These are phyloP conservation scores for Erucastrum elatum DNA, from an alignment of 345 rosid genomes.

Conservation along the genomic window DNA sequence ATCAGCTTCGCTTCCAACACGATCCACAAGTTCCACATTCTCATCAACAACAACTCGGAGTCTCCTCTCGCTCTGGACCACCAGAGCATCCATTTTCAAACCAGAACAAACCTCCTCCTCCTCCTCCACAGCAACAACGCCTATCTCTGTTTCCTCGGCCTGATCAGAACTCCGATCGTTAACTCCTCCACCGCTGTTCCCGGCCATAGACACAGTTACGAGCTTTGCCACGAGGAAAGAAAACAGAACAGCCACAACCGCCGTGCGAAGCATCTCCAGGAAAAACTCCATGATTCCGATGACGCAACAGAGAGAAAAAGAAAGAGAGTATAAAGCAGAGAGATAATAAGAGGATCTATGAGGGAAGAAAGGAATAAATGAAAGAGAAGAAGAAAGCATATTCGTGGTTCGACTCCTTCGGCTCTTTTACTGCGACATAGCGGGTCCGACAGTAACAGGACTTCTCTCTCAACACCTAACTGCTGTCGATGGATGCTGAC, in stretches of 20 bases:
- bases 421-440: neutral
- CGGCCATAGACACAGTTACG: slow-evolving; percentile 48
- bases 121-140: slow-evolving; percentile 30
- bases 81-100: slow-evolving; percentile 40
- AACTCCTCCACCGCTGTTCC: neutral
- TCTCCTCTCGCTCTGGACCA: slow-evolving; percentile 33
- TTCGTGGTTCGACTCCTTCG: slow-evolving; percentile 33
- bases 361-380: neutral
- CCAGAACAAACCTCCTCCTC: slow-evolving; percentile 42
- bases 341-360: neutral
- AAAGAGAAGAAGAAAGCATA: slow-evolving; percentile 54
- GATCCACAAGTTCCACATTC: slow-evolving; percentile 42
- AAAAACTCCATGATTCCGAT: slow-evolving; percentile 59
- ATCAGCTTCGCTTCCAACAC: slow-evolving; percentile 36
- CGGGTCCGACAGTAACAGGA: slow-evolving; percentile 17
- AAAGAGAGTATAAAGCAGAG: neutral
- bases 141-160: slow-evolving; percentile 17
- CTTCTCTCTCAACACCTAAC: slow-evolving; percentile 31
- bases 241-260: slow-evolving; percentile 51
- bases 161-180: neutral
- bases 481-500: slow-evolving; percentile 33
- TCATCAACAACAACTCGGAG: slow-evolving; percentile 37
- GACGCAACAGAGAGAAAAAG: neutral
- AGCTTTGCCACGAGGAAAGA: slow-evolving; percentile 75
- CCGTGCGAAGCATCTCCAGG: slow-evolving; percentile 61